A percentile compares a stretch with the other conserved stretches of the same genome.
Conservation (phyloP, 345 rosid genomes). For the Passiflora organensis region DNA sequence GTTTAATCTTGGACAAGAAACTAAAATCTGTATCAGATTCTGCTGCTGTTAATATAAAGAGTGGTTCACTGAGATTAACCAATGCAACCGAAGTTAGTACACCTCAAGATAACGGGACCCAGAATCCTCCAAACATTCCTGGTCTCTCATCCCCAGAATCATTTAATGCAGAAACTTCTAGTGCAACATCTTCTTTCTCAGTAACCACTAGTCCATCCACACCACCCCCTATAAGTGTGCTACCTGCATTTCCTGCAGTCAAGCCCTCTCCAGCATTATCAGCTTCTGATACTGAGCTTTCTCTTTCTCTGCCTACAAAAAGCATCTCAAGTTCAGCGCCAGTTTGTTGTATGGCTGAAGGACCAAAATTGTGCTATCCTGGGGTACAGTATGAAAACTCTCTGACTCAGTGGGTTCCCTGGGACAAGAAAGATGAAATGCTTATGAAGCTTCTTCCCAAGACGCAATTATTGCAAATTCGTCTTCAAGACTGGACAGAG, state of each 20-base stretch:
- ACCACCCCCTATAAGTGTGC: constrained; percentile 16
- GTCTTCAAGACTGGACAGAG: constrained; percentile 84
- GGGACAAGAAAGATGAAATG: constrained; percentile 53
- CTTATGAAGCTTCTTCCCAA: constrained; percentile 50
- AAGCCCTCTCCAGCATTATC: constrained; percentile 27
- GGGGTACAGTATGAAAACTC: constrained; percentile 45
- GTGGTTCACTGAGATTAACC: constrained; percentile 42
- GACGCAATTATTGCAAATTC: constrained; percentile 50
- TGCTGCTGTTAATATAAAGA: constrained; percentile 41
- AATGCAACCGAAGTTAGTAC: constrained; percentile 42
- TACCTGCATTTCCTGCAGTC: constrained; percentile 26
- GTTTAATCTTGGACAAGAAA: constrained; percentile 54
- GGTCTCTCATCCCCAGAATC: constrained; percentile 29
- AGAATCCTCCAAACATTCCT: constrained; percentile 17
- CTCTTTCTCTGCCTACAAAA: constrained; percentile 52
- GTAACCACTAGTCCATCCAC: constrained; percentile 22
- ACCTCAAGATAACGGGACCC: constrained; percentile 36
- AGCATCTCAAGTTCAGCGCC: constrained; percentile 34
- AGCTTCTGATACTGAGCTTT: constrained; percentile 52
- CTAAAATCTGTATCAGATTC: constrained; percentile 47
- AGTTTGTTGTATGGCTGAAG: constrained; percentile 29
- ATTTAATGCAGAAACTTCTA: constrained; percentile 27
- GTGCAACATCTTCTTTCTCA: constrained; percentile 24
- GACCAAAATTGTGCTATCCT: constrained; percentile 25
- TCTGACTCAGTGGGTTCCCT: constrained; percentile 38